Evolutionary conservation across 1,139 yeast genomes (phyloP).

Genomic region (Geotrichum armillariae): DNA sequence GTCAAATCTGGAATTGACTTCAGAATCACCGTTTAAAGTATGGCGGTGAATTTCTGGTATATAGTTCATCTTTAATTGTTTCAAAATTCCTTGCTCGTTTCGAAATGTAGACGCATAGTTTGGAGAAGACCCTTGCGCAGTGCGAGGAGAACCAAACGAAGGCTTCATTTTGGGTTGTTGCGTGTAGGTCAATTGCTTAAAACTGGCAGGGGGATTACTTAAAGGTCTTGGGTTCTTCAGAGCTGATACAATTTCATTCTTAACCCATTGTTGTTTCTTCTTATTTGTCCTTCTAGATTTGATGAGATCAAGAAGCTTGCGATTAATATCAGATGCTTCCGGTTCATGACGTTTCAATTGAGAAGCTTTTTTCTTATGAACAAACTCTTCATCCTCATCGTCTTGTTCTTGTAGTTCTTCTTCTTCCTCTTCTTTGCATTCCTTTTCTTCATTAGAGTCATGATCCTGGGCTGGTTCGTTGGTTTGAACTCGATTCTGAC

Average conservation of each 20-base stretch:
- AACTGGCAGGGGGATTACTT: neutral
- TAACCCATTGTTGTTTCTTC: constrained; percentile 2
- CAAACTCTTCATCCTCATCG: constrained; percentile 2
- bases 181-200: neutral
- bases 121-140: neutral
- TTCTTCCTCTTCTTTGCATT: neutral
- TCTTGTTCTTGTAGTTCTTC: neutral
- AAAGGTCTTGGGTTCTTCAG: neutral
- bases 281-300: constrained; percentile 6
- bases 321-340: constrained; percentile 5
- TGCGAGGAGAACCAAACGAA: neutral
- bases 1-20: neutral
- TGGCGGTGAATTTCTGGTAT: no score
- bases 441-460: neutral
- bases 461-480: neutral
- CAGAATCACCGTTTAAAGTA: no score
- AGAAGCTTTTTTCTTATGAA: neutral
- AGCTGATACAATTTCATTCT: constrained; percentile 1
- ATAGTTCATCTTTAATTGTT: no score
- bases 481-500: constrained; percentile 1
- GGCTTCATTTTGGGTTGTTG: neutral
- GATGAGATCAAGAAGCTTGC: constrained; percentile 8
- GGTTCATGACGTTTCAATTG: constrained; percentile 8
- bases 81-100: neutral
- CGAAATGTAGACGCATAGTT: neutral